phyloP scores from a whole-genome alignment of 495 filamentous ascomycete species.

The Hypoxylon fuscum region DNA sequence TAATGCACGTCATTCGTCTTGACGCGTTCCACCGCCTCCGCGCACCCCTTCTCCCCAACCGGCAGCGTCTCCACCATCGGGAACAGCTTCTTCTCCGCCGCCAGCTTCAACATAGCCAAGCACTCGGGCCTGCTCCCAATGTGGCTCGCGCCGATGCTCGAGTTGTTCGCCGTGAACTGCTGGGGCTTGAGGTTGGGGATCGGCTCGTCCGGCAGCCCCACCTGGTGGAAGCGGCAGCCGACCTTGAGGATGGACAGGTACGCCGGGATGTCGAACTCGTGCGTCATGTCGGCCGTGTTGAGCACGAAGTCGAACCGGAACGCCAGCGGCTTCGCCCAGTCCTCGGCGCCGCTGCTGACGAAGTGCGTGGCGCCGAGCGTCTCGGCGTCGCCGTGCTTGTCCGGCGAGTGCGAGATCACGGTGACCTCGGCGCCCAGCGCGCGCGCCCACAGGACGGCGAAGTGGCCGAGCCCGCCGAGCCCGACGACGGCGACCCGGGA shows the following conservation, averaged over 20 bases:
- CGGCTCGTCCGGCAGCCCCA: constrained; percentile 75
- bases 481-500: constrained; percentile 76
- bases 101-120: constrained; percentile 77
- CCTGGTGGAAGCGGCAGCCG: constrained; percentile 76
- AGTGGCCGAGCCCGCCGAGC: constrained; percentile 77
- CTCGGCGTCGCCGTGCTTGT: constrained; percentile 69
- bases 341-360: constrained; percentile 71
- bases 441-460: constrained; percentile 67
- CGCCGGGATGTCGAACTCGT: constrained; percentile 68
- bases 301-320: constrained; percentile 80
- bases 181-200: constrained; percentile 68
- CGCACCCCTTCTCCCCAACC: constrained; percentile 74
- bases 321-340: constrained; percentile 64
- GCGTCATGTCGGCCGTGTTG: constrained; percentile 74
- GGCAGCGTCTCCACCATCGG: constrained; percentile 75
- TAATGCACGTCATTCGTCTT: constrained; percentile 73
- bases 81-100: constrained; percentile 76
- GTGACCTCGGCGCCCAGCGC: constrained; percentile 74
- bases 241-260: constrained; percentile 76
- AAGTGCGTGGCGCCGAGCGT: constrained; percentile 71
- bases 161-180: constrained; percentile 69
- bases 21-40: constrained; percentile 74
- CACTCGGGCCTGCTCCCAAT: constrained; percentile 77
- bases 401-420: constrained; percentile 68
- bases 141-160: constrained; percentile 72